These are phyloP conservation scores for Fusarium anguioides DNA, from an alignment of 2,329 filamentous ascomycete species.

Conservation along the genomic window DNA sequence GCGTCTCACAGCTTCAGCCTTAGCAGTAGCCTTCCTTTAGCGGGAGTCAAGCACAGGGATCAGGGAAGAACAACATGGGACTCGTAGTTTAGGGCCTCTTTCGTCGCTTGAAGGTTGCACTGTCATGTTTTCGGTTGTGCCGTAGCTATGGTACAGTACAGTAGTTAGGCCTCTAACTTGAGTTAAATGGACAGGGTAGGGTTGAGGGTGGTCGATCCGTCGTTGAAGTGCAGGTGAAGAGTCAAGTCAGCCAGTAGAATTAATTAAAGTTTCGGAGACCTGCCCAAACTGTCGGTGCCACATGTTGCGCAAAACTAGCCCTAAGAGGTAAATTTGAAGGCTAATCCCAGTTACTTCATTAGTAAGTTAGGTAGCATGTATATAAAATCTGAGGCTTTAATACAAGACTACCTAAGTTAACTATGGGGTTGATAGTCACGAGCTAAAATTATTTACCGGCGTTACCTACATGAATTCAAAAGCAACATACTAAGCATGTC, in stretches of 20 bases:
- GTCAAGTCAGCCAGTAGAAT: constrained; percentile 10
- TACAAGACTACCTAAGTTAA: background rate
- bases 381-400: background rate
- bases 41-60: constrained; percentile 3
- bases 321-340: constrained; percentile 13
- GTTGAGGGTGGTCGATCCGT: constrained; percentile 4
- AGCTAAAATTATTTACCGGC: background rate
- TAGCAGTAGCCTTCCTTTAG: too few species aligned
- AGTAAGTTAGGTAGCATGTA: too few species aligned
- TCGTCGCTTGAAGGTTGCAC: background rate
- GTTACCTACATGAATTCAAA: too few species aligned
- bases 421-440: too few species aligned
- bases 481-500: background rate
- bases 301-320: constrained; percentile 6
- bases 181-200: constrained; percentile 24
- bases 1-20: constrained; percentile 30
- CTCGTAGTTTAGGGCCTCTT: background rate
- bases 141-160: constrained; percentile 24
- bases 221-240: constrained; percentile 11
- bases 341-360: background rate
- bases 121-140: constrained; percentile 28
- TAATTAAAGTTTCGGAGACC: constrained; percentile 25
- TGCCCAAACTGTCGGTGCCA: constrained; percentile 26
- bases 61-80: background rate
- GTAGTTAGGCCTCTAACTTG: too few species aligned